A percentile compares a stretch with the other conserved stretches of the same genome.
Conservation (phyloP, 306 rosid genomes). For the Cicer arietinum region DNA sequence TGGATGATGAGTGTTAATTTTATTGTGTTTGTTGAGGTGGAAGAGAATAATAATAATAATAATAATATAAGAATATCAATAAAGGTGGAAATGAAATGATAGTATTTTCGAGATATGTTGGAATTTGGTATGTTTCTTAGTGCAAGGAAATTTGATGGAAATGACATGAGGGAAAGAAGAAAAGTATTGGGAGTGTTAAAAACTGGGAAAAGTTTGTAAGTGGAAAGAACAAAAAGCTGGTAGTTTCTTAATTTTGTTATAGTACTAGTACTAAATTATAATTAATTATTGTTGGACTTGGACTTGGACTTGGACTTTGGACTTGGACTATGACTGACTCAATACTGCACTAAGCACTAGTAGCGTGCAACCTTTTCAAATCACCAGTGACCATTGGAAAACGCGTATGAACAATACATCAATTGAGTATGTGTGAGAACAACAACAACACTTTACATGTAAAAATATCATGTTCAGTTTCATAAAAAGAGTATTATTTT, state of each 20-base stretch:
- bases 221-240: conserved; percentile 16
- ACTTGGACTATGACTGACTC: conserved; percentile 28
- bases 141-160: conserved; percentile 39
- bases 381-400: not conserved
- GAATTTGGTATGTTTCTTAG: conserved; percentile 12
- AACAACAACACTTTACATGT: too few relatives aligned
- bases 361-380: not conserved
- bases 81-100: not conserved
- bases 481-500: too few relatives aligned
- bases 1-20: not conserved
- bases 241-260: not conserved
- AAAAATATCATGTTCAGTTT: too few relatives aligned
- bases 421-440: too few relatives aligned
- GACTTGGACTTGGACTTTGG: not conserved
- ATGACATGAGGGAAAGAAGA: not conserved
- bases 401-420: not conserved
- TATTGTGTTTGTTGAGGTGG: conserved; percentile 29
- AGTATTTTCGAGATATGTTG: not conserved
- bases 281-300: not conserved
- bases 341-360: not conserved
- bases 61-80: not conserved
- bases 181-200: conserved; percentile 24
- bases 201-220: not conserved
- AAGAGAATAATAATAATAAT: conserved; percentile 9
- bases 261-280: not conserved